Evolutionary conservation across 2,329 filamentous ascomycete species (phyloP).

Genomic region (Phaeosphaeria sp.): DNA sequence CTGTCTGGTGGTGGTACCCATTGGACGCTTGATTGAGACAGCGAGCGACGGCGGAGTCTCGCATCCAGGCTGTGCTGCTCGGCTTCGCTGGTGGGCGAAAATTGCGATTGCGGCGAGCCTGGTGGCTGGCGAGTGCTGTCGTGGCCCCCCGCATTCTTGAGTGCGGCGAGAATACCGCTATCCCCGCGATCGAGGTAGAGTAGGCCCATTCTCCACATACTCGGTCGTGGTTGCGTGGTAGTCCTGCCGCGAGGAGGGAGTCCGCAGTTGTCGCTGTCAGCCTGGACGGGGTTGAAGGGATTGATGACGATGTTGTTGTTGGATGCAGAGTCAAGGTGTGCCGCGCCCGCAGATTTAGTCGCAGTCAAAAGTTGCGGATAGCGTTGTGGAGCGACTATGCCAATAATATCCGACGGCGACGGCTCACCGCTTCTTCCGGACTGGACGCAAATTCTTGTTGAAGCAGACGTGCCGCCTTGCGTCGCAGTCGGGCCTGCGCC

Average conservation of each 20-base stretch:
- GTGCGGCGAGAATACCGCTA: conserved; percentile 27
- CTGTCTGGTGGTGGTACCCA: conserved; percentile 11
- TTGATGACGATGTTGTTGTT: neutral
- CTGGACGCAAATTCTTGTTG: conserved; percentile 5
- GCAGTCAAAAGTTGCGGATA: neutral
- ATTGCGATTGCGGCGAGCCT: conserved; percentile 18
- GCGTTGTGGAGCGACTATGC: conserved; percentile 6
- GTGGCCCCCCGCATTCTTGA: conserved; percentile 26
- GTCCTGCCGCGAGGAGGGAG: conserved; percentile 7
- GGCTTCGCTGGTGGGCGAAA: conserved; percentile 22
- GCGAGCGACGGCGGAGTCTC: conserved; percentile 2
- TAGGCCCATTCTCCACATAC: conserved; percentile 30
- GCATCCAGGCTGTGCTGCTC: conserved; percentile 5
- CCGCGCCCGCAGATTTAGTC: conserved; percentile 5
- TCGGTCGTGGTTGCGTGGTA: conserved; percentile 22
- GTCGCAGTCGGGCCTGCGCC: neutral
- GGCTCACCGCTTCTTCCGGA: conserved; percentile 19
- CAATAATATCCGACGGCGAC: conserved; percentile 1
- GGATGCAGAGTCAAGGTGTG: conserved; percentile 5
- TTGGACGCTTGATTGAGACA: conserved; percentile 10
- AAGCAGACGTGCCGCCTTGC: conserved; percentile 9
- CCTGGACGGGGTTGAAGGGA: conserved; percentile 3
- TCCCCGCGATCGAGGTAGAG: conserved; percentile 29
- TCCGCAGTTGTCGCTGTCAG: conserved; percentile 19
- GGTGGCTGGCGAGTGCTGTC: conserved; percentile 17